phyloP scores from a whole-genome alignment of 768 basidiomycete genomes.

The Boletales sp. region DNA sequence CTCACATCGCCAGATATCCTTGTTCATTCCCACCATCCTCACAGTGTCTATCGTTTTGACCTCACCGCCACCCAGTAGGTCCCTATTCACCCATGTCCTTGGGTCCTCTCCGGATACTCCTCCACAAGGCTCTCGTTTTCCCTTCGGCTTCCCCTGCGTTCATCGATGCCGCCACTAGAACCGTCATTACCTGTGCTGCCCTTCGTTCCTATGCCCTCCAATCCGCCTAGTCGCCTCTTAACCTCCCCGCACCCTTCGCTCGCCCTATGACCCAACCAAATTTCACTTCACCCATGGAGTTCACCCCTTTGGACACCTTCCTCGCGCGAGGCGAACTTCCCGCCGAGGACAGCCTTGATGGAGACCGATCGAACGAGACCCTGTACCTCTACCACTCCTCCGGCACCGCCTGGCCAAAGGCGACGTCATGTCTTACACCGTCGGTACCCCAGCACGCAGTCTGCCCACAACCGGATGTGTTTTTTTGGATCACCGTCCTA shows the following conservation, averaged over 20 bases:
- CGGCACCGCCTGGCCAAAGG: conserved; percentile 56
- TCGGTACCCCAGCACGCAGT: neutral
- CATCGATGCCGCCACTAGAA: conserved; percentile 61
- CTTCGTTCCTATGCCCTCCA: conserved; percentile 51
- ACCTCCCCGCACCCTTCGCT: conserved; percentile 40
- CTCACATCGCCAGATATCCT: too few relatives aligned
- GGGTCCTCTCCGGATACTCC: too few relatives aligned
- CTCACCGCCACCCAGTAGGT: too few relatives aligned
- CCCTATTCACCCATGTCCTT: too few relatives aligned
- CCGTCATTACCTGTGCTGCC: conserved; percentile 52
- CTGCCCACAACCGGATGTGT: conserved; percentile 35
- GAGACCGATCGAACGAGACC: conserved; percentile 52
- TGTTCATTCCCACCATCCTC: too few relatives aligned
- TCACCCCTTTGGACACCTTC: conserved; percentile 44
- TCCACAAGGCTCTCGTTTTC: too few relatives aligned
- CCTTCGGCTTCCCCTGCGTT: conserved; percentile 49
- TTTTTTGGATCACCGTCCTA: conserved; percentile 67
- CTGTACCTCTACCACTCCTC: conserved; percentile 58
- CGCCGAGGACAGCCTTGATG: conserved; percentile 55
- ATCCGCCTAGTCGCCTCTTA: conserved; percentile 55
- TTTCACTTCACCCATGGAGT: conserved; percentile 46
- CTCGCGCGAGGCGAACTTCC: conserved; percentile 45
- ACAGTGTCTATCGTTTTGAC: too few relatives aligned
- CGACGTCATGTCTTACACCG: conserved; percentile 28
- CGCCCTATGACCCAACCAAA: conserved; percentile 40